A percentile compares a stretch with the other conserved stretches of the same genome.
These are phyloP conservation scores for Pleodorina starrii DNA, from an alignment of 139 green algal species.

Conservation along the genomic window DNA sequence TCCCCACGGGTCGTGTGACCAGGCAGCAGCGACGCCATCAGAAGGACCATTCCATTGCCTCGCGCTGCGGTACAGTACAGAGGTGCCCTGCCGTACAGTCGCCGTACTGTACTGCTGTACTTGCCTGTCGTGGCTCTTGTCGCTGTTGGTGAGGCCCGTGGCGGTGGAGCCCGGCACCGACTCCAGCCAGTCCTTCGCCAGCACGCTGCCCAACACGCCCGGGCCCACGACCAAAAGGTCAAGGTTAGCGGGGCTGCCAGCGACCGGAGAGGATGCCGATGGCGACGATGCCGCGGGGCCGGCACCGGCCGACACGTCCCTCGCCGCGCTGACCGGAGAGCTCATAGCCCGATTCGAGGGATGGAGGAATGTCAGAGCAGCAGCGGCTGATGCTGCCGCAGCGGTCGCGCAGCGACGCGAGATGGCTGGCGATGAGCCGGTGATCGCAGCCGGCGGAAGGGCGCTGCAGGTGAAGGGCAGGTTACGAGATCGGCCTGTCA, in stretches of 20 bases:
- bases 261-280: background rate
- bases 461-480: background rate
- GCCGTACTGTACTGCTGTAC: no score
- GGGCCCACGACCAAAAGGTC: slow-evolving; percentile 90
- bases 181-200: slow-evolving; percentile 87
- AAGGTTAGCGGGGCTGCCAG: slow-evolving; percentile 34
- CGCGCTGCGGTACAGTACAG: no score
- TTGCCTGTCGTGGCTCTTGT: slow-evolving; percentile 85
- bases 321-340: background rate
- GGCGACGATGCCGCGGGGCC: background rate
- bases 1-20: no score
- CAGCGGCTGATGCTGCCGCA: background rate
- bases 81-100: no score
- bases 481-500: background rate
- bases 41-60: no score
- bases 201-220: slow-evolving; percentile 88
- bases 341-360: background rate
- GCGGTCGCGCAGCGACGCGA: background rate
- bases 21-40: no score
- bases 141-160: slow-evolving; percentile 93
- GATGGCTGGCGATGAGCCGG: background rate
- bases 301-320: background rate
- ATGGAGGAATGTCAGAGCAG: background rate
- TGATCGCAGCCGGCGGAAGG: background rate
- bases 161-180: slow-evolving; percentile 74